phyloP scores from a whole-genome alignment of 305 asterid species.

The Fraxinus paxiana region DNA sequence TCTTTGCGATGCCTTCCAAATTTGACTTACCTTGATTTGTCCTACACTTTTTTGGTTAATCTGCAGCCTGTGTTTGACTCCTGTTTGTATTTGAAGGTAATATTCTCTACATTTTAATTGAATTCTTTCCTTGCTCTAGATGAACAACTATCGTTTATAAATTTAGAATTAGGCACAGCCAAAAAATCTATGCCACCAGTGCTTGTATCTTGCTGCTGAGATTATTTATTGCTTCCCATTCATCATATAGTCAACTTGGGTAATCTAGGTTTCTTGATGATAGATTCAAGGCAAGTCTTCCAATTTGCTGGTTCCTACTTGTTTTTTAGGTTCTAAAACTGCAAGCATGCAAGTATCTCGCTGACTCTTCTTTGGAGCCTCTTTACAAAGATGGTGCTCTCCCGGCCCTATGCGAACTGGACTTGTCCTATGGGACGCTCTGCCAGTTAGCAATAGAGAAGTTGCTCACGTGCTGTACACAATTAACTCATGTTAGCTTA shows the following conservation, averaged over 20 bases:
- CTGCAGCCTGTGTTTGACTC: constrained; percentile 80
- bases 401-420: constrained; percentile 77
- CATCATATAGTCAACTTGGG: not conserved
- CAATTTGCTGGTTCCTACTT: not conserved
- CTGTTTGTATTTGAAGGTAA: constrained; percentile 74
- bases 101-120: not conserved
- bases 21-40: constrained; percentile 78
- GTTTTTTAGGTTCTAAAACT: constrained; percentile 68
- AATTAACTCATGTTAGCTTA: constrained; percentile 86
- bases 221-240: not conserved
- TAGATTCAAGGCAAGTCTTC: not conserved
- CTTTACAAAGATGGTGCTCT: constrained; percentile 81
- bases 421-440: constrained; percentile 85
- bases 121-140: constrained; percentile 7
- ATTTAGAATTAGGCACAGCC: constrained; percentile 6
- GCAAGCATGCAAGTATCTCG: constrained; percentile 98
- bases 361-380: constrained; percentile 76
- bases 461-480: constrained; percentile 83
- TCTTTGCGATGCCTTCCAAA: constrained; percentile 61
- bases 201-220: not conserved
- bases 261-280: not conserved
- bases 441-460: constrained; percentile 88
- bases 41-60: constrained; percentile 80
- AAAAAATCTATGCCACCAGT: not conserved
- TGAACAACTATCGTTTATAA: not conserved